Evolutionary conservation across 2,329 filamentous ascomycete genomes (phyloP).

Genomic region (Cladorrhinum sp.): DNA sequence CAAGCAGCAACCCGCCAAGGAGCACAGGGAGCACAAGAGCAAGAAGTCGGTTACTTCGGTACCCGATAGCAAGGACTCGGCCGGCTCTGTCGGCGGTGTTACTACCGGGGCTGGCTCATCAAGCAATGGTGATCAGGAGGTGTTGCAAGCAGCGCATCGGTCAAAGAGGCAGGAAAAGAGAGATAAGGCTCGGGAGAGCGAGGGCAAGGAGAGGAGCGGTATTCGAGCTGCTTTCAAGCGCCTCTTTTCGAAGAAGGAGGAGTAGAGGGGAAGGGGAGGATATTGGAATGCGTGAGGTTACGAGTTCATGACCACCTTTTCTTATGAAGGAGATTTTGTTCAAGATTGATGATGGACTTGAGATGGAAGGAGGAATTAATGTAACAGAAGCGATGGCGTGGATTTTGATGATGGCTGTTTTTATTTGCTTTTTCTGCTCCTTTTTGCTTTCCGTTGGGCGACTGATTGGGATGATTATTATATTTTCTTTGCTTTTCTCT

Average conservation of each 20-base stretch:
- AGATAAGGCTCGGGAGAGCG: constrained; percentile 22
- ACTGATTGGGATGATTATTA: neutral
- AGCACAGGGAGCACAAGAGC: constrained; percentile 11
- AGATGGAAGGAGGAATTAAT: constrained; percentile 1
- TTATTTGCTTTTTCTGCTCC: neutral
- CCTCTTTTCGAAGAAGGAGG: constrained; percentile 22
- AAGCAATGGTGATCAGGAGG: constrained; percentile 15
- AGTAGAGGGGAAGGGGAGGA: neutral
- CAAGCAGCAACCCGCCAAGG: constrained; percentile 1
- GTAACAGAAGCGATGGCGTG: neutral
- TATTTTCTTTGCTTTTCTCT: neutral
- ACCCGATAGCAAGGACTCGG: constrained; percentile 18
- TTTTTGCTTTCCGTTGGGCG: neutral
- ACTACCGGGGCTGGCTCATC: constrained; percentile 12
- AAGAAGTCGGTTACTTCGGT: constrained; percentile 15
- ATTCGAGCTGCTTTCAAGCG: constrained; percentile 27
- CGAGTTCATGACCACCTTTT: constrained; percentile 8
- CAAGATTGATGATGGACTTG: neutral
- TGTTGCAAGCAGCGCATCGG: constrained; percentile 21
- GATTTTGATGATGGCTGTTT: neutral
- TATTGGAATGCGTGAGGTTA: constrained; percentile 7
- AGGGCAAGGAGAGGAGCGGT: constrained; percentile 24
- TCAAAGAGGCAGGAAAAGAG: constrained; percentile 27
- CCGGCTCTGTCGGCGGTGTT: constrained; percentile 16
- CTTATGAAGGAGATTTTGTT: neutral